Conservation (phyloP, 2,329 filamentous ascomycete genomes). For the Nectriaceae sp. region DNA sequence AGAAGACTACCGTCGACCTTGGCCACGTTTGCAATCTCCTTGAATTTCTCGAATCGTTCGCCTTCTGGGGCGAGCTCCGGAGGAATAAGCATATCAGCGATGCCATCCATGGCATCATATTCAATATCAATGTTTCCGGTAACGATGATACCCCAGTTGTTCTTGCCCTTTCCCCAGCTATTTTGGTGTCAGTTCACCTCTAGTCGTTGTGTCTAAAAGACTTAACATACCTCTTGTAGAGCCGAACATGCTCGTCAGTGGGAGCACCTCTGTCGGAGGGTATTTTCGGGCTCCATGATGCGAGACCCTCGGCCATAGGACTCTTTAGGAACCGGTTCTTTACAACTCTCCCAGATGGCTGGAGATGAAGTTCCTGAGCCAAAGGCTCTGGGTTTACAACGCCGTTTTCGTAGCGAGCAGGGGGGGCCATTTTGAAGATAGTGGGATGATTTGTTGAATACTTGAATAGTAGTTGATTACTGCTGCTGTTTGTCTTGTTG, state of each 20-base stretch:
- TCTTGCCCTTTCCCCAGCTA: slow-evolving; percentile 54
- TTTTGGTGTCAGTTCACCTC: not conserved
- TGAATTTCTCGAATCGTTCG: slow-evolving; percentile 60
- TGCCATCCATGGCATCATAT: slow-evolving; percentile 53
- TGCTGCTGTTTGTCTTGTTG: slow-evolving; percentile 1
- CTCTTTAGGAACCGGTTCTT: slow-evolving; percentile 64
- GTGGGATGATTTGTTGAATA: not conserved
- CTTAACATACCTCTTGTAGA: slow-evolving; percentile 48
- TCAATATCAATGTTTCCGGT: slow-evolving; percentile 65
- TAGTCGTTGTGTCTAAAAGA: no score
- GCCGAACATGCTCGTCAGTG: slow-evolving; percentile 41
- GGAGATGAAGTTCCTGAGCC: slow-evolving; percentile 46
- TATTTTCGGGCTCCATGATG: slow-evolving; percentile 57
- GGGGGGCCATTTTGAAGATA: not conserved
- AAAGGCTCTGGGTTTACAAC: slow-evolving; percentile 30
- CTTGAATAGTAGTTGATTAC: not conserved
- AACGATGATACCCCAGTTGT: slow-evolving; percentile 52
- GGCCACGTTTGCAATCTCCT: slow-evolving; percentile 50
- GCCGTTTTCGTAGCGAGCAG: slow-evolving; percentile 20
- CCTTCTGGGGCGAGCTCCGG: slow-evolving; percentile 49
- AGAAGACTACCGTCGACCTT: slow-evolving; percentile 61
- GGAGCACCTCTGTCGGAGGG: slow-evolving; percentile 45
- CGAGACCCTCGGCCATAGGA: slow-evolving; percentile 64
- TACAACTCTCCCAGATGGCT: slow-evolving; percentile 52
- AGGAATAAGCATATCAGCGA: slow-evolving; percentile 60